Evolutionary conservation across 2,329 filamentous ascomycete species (phyloP).

Genomic region (Aaosphaeria arxii): DNA sequence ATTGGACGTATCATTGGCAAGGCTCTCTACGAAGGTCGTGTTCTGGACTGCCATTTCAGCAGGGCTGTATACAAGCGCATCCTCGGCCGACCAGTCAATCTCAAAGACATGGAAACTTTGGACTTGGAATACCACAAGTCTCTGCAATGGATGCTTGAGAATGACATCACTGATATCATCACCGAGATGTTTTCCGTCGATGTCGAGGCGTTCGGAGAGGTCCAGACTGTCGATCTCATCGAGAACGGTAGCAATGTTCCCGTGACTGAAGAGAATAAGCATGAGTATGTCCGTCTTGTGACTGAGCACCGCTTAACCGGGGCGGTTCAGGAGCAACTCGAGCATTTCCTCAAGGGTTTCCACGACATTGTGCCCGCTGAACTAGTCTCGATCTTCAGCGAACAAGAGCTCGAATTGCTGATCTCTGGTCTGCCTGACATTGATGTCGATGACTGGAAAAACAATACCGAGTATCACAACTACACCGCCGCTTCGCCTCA

Average conservation of each 20-base stretch:
- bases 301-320: constrained; percentile 91
- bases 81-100: constrained; percentile 87
- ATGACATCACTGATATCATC: constrained; percentile 97
- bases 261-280: constrained; percentile 97
- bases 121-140: constrained; percentile 99
- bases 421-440: constrained; percentile 98
- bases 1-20: constrained; percentile 98
- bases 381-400: constrained; percentile 94
- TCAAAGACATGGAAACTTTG: constrained; percentile 99
- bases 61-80: constrained; percentile 98
- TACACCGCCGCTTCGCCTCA: constrained; percentile 92
- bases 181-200: constrained; percentile 95
- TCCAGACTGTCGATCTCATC: constrained; percentile 80
- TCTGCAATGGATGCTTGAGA: constrained; percentile 95
- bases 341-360: constrained; percentile 91
- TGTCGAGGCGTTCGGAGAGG: constrained; percentile 89
- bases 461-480: constrained; percentile 97
- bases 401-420: constrained; percentile 92
- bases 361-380: constrained; percentile 97
- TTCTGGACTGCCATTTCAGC: constrained; percentile 98
- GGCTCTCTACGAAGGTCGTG: constrained; percentile 90
- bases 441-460: constrained; percentile 98
- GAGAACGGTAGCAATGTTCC: constrained; percentile 85
- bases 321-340: constrained; percentile 91
- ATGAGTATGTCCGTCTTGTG: constrained; percentile 91